Conservation (phyloP, 148 eudicot genomes). For the Heliosperma pusillum region DNA sequence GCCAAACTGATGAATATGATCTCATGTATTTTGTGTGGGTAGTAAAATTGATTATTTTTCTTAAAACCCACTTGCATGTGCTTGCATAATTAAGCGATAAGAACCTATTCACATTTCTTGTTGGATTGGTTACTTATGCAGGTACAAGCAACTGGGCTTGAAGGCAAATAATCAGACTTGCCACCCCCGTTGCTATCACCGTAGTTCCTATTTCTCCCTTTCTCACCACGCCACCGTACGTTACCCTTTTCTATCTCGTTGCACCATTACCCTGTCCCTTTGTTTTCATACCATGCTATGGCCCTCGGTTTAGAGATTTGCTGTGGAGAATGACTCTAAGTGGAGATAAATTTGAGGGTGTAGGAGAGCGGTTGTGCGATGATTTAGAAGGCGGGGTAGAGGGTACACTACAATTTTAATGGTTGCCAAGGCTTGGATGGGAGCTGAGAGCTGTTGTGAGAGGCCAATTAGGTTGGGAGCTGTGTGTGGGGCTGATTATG, state of each 20-base stretch:
- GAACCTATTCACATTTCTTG: not conserved
- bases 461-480: not conserved
- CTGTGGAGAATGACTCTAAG: too few relatives aligned
- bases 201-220: not conserved
- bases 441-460: not conserved
- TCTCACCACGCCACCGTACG: not conserved
- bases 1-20: not conserved
- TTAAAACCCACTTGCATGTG: not conserved
- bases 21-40: not conserved
- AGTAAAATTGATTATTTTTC: too few relatives aligned
- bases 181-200: not conserved
- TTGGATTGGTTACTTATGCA: not conserved
- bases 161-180: not conserved
- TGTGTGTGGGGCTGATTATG: too few relatives aligned
- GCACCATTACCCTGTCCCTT: not conserved
- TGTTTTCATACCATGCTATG: too few relatives aligned
- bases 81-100: not conserved
- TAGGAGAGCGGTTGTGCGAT: too few relatives aligned
- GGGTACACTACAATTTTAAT: too few relatives aligned
- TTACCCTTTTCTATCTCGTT: not conserved
- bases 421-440: not conserved
- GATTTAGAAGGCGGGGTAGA: too few relatives aligned
- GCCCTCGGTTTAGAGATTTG: too few relatives aligned
- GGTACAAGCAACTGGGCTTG: not conserved
- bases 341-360: too few relatives aligned